Evolutionary conservation across 2,329 filamentous ascomycete species (phyloP).

Genomic region (Fonsecaea pedrosoi): DNA sequence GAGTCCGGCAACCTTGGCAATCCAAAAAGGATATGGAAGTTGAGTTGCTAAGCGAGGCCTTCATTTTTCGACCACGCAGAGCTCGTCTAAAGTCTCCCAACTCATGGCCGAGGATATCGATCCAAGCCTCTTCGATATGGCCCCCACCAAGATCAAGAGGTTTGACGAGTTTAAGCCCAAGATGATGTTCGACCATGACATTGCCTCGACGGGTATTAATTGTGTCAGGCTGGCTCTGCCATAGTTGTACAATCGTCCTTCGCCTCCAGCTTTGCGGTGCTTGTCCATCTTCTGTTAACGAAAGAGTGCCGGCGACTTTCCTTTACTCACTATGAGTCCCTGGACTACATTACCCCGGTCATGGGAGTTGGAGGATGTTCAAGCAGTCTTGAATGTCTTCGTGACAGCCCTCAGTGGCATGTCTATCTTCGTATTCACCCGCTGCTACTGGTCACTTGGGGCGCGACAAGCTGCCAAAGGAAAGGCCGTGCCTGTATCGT

Average conservation of each 20-base stretch:
- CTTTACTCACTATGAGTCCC: not conserved
- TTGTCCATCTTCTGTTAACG: not conserved
- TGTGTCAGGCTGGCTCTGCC: not conserved
- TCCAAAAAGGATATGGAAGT: constrained; percentile 1
- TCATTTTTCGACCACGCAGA: not conserved
- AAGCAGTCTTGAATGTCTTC: constrained; percentile 31
- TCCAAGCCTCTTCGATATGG: not conserved
- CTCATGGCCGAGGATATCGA: not conserved
- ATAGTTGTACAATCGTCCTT: not conserved
- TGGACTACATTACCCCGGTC: constrained; percentile 20
- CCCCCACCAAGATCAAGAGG: not conserved
- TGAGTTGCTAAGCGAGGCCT: not conserved
- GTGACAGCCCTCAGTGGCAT: constrained; percentile 27
- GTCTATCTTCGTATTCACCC: constrained; percentile 28
- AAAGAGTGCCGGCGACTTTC: not conserved
- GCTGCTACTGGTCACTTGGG: constrained; percentile 24
- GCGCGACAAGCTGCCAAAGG: constrained; percentile 21
- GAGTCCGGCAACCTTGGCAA: constrained; percentile 1
- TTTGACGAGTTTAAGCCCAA: not conserved
- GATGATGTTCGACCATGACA: not conserved
- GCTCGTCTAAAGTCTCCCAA: not conserved
- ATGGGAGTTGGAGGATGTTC: constrained; percentile 32
- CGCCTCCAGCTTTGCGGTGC: not conserved
- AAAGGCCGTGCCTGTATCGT: constrained; percentile 20
- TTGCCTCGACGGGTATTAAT: not conserved